Conservation (phyloP, 208 protist genomes). For the Borovskyia barvae region DNA sequence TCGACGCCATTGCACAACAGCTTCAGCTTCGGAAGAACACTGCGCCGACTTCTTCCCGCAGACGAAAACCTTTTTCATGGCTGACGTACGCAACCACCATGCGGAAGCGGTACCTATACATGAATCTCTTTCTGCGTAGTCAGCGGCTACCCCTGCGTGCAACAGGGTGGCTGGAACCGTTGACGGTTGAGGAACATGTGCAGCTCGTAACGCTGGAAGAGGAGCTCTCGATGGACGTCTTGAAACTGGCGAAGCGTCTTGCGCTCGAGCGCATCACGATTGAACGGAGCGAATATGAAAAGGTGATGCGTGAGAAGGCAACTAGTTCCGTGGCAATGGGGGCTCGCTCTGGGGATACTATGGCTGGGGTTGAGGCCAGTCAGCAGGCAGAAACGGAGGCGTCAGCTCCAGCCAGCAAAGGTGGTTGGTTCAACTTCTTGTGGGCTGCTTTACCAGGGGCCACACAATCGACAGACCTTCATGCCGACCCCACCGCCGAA, state of each 20-base stretch:
- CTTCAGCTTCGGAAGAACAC: slow-evolving; percentile 20
- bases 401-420: background rate
- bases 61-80: slow-evolving; percentile 42
- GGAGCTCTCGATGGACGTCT: slow-evolving; percentile 51
- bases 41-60: slow-evolving; percentile 2
- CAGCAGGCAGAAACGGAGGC: no score
- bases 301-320: slow-evolving; percentile 16
- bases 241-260: slow-evolving; percentile 51
- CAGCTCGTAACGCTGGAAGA: slow-evolving; percentile 42
- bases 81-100: slow-evolving; percentile 36
- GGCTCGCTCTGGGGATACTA: no score
- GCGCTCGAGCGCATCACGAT: slow-evolving; percentile 35
- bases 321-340: background rate
- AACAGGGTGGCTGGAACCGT: slow-evolving; percentile 37
- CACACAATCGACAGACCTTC: background rate
- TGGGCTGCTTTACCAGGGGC: slow-evolving; percentile 1
- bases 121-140: slow-evolving; percentile 38
- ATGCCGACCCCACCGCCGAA: background rate
- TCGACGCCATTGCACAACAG: slow-evolving; percentile 38
- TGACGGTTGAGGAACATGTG: slow-evolving; percentile 28
- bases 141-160: slow-evolving; percentile 22
- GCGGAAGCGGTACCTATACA: slow-evolving; percentile 44
- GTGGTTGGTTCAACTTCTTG: slow-evolving; percentile 25
- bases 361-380: no score
- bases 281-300: slow-evolving; percentile 38